phyloP scores from a whole-genome alignment of 73 alveolate genomes.

The Paramecium primaurelia region DNA sequence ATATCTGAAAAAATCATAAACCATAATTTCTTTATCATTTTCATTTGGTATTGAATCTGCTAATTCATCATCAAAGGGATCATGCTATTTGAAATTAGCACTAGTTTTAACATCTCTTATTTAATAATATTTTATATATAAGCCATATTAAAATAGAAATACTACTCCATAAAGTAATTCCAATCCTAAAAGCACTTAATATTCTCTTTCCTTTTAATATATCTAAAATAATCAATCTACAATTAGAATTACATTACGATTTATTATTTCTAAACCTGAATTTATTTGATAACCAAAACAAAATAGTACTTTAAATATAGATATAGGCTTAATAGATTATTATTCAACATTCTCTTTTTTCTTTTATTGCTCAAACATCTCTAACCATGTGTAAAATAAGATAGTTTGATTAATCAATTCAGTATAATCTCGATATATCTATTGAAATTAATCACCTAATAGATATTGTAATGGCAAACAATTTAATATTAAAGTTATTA shows the following conservation, averaged over 20 bases:
- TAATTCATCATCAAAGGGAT: not conserved
- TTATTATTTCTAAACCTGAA: not conserved
- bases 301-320: not conserved
- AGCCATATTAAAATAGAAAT: not conserved
- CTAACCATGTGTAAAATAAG: not conserved
- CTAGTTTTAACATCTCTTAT: not conserved
- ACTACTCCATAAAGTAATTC: not conserved
- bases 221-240: not conserved
- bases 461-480: not conserved
- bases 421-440: not conserved
- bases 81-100: not conserved
- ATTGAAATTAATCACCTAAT: not conserved
- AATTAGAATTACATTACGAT: not conserved
- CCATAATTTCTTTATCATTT: not conserved
- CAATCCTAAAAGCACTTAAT: not conserved
- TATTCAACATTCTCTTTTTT: not conserved
- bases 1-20: not conserved
- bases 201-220: not conserved
- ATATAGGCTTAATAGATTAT: not conserved
- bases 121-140: not conserved
- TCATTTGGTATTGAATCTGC: not conserved
- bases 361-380: not conserved
- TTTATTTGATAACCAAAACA: not conserved
- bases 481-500: not conserved
- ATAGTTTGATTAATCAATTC: not conserved